These are phyloP conservation scores for Samsoniella hepiali DNA, from an alignment of 2,329 filamentous ascomycete species.

Conservation along the genomic window DNA sequence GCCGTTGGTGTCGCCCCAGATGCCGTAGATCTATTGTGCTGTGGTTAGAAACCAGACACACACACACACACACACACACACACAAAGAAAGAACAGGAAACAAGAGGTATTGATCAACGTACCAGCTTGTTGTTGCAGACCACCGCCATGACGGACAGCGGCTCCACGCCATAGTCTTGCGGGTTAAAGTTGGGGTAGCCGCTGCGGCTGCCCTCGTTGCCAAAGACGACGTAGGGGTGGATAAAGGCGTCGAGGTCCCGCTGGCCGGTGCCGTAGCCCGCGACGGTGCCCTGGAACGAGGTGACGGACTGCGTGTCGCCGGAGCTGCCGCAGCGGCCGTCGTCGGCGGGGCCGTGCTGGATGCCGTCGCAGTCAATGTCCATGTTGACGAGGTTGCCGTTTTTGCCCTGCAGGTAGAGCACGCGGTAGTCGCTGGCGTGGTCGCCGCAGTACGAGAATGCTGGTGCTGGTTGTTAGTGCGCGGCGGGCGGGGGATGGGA, in stretches of 20 bases:
- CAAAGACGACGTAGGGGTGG: slow-evolving; percentile 49
- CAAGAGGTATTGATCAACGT: too few relatives aligned
- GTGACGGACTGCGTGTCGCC: slow-evolving; percentile 45
- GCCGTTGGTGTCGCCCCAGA: slow-evolving; percentile 62
- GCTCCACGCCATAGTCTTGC: slow-evolving; percentile 37
- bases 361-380: slow-evolving; percentile 58
- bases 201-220: slow-evolving; percentile 35
- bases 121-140: slow-evolving; percentile 43
- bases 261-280: slow-evolving; percentile 32
- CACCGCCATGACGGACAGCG: slow-evolving; percentile 48
- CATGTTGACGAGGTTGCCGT: slow-evolving; percentile 48
- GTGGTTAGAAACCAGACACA: too few relatives aligned
- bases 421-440: slow-evolving; percentile 38
- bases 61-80: too few relatives aligned
- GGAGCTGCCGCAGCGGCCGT: slow-evolving; percentile 44
- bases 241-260: slow-evolving; percentile 43
- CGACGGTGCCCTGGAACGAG: slow-evolving; percentile 42
- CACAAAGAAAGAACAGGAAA: too few relatives aligned
- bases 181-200: slow-evolving; percentile 36
- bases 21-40: slow-evolving; percentile 38
- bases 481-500: slow-evolving; percentile 28
- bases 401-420: slow-evolving; percentile 47
- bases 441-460: slow-evolving; percentile 44
- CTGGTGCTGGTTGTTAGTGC: too few relatives aligned
- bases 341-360: slow-evolving; percentile 40